phyloP scores from a whole-genome alignment of 805 yeast genomes.

The Starmerella ratchasimensis region DNA sequence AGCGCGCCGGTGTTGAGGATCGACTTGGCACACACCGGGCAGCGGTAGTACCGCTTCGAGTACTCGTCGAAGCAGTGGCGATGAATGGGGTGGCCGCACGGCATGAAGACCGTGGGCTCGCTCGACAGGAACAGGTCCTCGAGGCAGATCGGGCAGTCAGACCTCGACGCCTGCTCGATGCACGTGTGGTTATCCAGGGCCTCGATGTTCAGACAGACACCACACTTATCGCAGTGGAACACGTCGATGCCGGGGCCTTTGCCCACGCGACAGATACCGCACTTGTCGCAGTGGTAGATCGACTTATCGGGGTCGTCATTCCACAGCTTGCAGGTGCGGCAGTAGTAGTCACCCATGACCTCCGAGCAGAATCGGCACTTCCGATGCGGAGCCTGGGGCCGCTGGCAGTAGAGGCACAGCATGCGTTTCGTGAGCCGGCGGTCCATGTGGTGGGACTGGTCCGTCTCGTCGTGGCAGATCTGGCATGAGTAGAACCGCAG shows the following conservation, averaged over 20 bases:
- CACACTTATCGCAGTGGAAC: constrained; percentile 82
- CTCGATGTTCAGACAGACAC: constrained; percentile 74
- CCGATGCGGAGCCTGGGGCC: constrained; percentile 60
- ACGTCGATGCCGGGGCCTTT: constrained; percentile 77
- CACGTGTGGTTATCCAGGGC: constrained; percentile 67
- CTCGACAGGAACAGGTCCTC: constrained; percentile 80
- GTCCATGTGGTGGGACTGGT: constrained; percentile 43
- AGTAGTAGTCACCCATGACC: constrained; percentile 62
- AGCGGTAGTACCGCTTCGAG: constrained; percentile 71
- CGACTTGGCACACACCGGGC: constrained; percentile 81
- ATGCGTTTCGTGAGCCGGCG: constrained; percentile 52
- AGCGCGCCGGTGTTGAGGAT: constrained; percentile 78
- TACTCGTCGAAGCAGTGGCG: constrained; percentile 70
- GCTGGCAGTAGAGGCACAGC: constrained; percentile 66
- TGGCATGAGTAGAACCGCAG: constrained; percentile 67
- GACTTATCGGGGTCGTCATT: constrained; percentile 62
- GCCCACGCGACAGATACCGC: constrained; percentile 88
- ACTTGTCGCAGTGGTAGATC: constrained; percentile 81
- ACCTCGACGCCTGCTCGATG: constrained; percentile 74
- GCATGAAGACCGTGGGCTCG: constrained; percentile 76
- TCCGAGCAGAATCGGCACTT: constrained; percentile 55
- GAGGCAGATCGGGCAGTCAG: constrained; percentile 85
- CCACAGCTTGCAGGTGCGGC: constrained; percentile 64
- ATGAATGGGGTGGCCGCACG: constrained; percentile 90
- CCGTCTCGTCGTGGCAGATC: constrained; percentile 65